Percentiles rank a stretch among this genome's conserved stretches.
These are phyloP conservation scores for Elymus sibiricus DNA, from an alignment of 176 grass and related monocot species.

Conservation along the genomic window DNA sequence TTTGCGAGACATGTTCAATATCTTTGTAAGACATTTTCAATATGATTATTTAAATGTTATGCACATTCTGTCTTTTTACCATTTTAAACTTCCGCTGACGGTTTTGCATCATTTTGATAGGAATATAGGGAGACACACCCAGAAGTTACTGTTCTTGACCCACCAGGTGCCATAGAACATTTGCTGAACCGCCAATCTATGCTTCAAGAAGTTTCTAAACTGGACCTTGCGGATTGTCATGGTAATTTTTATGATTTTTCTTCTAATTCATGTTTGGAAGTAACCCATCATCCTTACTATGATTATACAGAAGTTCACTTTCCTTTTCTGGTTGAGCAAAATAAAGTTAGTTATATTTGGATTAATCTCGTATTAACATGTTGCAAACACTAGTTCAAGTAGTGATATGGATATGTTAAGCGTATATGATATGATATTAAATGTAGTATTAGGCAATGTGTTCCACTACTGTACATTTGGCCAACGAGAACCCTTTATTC, in stretches of 20 bases:
- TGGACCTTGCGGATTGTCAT: constrained; percentile 72
- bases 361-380: constrained; percentile 1
- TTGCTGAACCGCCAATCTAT: constrained; percentile 88
- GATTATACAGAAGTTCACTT: background rate
- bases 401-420: background rate
- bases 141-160: constrained; percentile 96
- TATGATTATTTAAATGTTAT: background rate
- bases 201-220: constrained; percentile 88
- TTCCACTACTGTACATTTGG: background rate
- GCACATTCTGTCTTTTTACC: background rate
- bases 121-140: constrained; percentile 79
- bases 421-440: background rate
- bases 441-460: background rate
- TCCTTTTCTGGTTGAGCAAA: constrained; percentile 7
- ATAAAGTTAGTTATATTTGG: background rate
- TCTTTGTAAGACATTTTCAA: background rate
- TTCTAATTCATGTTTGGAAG: constrained; percentile 11
- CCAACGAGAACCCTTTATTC: background rate
- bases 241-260: constrained; percentile 57
- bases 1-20: background rate
- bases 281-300: background rate
- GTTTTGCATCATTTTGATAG: constrained; percentile 32
- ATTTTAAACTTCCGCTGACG: background rate
- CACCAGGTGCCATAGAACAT: constrained; percentile 87
- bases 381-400: background rate